Evolutionary conservation across 2,329 filamentous ascomycete species (phyloP).

Genomic region (Phialophora verrucosa): DNA sequence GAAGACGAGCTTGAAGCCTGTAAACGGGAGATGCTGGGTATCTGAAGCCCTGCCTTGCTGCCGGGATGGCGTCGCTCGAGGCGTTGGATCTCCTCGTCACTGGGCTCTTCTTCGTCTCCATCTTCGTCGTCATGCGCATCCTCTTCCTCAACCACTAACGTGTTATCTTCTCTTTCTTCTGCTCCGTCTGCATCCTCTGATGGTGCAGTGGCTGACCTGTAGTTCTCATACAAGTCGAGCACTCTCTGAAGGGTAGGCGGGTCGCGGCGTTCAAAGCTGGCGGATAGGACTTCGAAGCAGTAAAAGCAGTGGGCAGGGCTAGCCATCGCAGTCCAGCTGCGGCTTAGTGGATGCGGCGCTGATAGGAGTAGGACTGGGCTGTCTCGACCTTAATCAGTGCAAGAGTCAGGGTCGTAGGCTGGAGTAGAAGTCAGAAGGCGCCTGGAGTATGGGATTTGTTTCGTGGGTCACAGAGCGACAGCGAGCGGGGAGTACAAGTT

Average conservation of each 20-base stretch:
- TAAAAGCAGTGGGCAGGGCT: slow-evolving; percentile 83
- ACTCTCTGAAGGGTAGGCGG: slow-evolving; percentile 71
- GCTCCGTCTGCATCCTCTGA: slow-evolving; percentile 5
- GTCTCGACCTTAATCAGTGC: neutral
- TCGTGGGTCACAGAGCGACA: neutral
- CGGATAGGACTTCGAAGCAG: slow-evolving; percentile 86
- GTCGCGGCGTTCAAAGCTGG: slow-evolving; percentile 73
- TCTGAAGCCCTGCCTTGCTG: slow-evolving; percentile 31
- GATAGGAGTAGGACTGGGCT: neutral
- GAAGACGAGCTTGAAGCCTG: slow-evolving; percentile 39
- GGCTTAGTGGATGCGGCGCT: neutral
- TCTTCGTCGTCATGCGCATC: slow-evolving; percentile 44
- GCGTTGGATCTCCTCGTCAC: slow-evolving; percentile 28
- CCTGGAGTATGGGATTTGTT: neutral
- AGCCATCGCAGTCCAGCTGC: slow-evolving; percentile 66
- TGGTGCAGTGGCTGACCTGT: slow-evolving; percentile 44
- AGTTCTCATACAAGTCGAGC: slow-evolving; percentile 69
- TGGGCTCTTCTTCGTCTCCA: slow-evolving; percentile 37
- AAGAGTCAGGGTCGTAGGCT: neutral
- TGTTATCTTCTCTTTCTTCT: slow-evolving; percentile 36
- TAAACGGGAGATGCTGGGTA: slow-evolving; percentile 41
- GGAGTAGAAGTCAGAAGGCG: neutral
- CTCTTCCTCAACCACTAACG: slow-evolving; percentile 41
- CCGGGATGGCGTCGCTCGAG: slow-evolving; percentile 30
- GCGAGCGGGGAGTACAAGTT: neutral